Evolutionary conservation across 2,329 filamentous ascomycete species (phyloP).

Genomic region (Samsoniella hepiali): DNA sequence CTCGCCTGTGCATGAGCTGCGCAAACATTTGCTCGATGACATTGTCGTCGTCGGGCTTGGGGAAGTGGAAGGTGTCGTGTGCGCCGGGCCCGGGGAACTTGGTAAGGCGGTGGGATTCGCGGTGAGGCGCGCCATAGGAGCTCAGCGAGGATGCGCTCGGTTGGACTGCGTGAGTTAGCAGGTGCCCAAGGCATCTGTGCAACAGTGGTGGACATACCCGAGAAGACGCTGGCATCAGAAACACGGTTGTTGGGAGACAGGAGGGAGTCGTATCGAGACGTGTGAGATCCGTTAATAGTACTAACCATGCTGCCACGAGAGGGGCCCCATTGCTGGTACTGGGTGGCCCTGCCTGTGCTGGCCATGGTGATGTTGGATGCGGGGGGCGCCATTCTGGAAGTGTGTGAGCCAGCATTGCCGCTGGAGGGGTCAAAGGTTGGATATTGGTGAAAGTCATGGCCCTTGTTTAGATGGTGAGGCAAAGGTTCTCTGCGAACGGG

Average conservation of each 20-base stretch:
- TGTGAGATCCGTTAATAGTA: conserved; percentile 48
- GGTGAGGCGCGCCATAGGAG: conserved; percentile 48
- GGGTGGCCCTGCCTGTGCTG: conserved; percentile 66
- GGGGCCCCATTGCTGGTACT: conserved; percentile 73
- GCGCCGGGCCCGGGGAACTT: conserved; percentile 45
- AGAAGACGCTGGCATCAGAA: conserved; percentile 56
- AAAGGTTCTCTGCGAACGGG: conserved; percentile 66
- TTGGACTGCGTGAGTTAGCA: conserved; percentile 40
- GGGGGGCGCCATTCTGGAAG: conserved; percentile 50
- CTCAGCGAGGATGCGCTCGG: conserved; percentile 56
- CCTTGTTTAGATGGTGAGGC: conserved; percentile 81
- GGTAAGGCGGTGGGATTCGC: conserved; percentile 56
- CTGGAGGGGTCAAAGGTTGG: conserved; percentile 63
- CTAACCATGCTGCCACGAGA: conserved; percentile 53
- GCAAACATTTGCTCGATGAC: conserved; percentile 89
- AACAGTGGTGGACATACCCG: conserved; percentile 44
- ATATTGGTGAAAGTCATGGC: conserved; percentile 84
- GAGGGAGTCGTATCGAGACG: conserved; percentile 63
- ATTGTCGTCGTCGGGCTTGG: conserved; percentile 74
- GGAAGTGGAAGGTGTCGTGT: conserved; percentile 56
- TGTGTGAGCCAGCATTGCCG: conserved; percentile 48
- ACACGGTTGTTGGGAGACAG: conserved; percentile 57
- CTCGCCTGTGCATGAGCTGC: conserved; percentile 93
- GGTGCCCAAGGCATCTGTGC: conserved; percentile 30
- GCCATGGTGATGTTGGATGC: conserved; percentile 67